Evolutionary conservation across 495 filamentous ascomycete species (phyloP).

Genomic region (Talaromyces wortmannii): DNA sequence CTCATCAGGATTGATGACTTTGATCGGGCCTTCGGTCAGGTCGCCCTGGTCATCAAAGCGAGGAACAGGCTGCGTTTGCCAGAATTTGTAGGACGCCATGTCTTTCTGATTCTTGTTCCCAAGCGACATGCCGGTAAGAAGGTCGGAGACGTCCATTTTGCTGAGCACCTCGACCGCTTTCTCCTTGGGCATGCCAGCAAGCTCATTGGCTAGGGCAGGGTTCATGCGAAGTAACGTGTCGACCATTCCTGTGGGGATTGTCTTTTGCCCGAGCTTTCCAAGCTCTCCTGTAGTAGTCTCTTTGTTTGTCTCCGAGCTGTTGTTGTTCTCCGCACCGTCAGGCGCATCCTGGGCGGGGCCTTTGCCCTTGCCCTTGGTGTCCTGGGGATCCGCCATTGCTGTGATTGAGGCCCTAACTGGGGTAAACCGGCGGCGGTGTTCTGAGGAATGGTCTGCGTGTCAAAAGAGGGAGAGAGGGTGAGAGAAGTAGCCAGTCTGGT

Average conservation of each 20-base stretch:
- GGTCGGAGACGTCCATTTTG: conserved; percentile 66
- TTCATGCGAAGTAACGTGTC: conserved; percentile 41
- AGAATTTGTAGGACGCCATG: conserved; percentile 96
- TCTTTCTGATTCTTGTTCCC: conserved; percentile 87
- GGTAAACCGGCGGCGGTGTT: background rate
- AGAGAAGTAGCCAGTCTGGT: background rate
- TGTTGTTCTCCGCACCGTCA: conserved; percentile 5
- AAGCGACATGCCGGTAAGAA: conserved; percentile 70
- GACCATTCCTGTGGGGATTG: conserved; percentile 33
- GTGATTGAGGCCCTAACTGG: background rate
- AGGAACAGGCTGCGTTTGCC: conserved; percentile 93
- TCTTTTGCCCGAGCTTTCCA: conserved; percentile 14
- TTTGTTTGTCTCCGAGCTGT: conserved; percentile 3
- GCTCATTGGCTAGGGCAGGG: conserved; percentile 41
- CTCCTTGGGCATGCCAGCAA: conserved; percentile 36
- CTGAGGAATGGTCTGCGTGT: background rate
- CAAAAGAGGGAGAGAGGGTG: too few species aligned
- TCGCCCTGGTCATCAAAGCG: conserved; percentile 56
- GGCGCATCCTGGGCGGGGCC: conserved; percentile 16
- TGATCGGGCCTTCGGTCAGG: conserved; percentile 54
- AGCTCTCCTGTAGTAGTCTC: conserved; percentile 13
- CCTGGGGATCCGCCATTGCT: conserved; percentile 31
- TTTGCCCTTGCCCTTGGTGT: conserved; percentile 38
- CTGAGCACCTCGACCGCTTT: conserved; percentile 56
- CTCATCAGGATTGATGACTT: conserved; percentile 64